A percentile compares a stretch with the other conserved stretches of the same genome.
Evolutionary conservation across 345 rosid species (phyloP).

Genomic region (Eucalyptus polybractea): DNA sequence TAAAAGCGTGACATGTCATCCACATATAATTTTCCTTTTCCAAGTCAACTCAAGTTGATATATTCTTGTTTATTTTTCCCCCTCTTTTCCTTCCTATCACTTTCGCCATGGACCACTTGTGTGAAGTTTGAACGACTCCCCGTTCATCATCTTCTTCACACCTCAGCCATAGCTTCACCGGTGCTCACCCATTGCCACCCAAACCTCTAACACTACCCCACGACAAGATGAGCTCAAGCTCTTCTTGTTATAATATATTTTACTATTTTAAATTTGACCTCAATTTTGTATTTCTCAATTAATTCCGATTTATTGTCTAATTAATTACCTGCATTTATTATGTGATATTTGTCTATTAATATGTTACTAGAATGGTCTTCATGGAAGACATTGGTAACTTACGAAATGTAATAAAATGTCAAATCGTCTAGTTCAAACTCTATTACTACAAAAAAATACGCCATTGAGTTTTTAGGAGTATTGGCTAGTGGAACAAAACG

Average conservation of each 20-base stretch:
- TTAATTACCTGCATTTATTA: too few relatives aligned
- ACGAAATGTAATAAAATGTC: fast-evolving
- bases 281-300: too few relatives aligned
- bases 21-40: not conserved
- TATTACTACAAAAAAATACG: too few relatives aligned
- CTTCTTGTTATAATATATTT: not conserved
- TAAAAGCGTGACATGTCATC: not conserved
- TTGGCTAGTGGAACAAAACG: too few relatives aligned
- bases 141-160: not conserved
- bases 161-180: not conserved
- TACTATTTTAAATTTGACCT: too few relatives aligned
- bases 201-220: not conserved
- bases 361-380: too few relatives aligned
- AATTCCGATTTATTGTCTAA: too few relatives aligned
- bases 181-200: not conserved
- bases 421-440: too few relatives aligned
- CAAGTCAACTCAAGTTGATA: not conserved
- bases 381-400: too few relatives aligned
- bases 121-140: not conserved
- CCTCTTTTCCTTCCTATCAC: not conserved
- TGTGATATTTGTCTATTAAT: too few relatives aligned
- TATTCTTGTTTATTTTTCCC: not conserved
- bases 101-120: not conserved
- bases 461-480: too few relatives aligned
- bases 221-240: not conserved